A percentile compares a stretch with the other conserved stretches of the same genome.
Conservation (phyloP, 192 early-diverging fungal species). For the Spinellus fusiger region DNA sequence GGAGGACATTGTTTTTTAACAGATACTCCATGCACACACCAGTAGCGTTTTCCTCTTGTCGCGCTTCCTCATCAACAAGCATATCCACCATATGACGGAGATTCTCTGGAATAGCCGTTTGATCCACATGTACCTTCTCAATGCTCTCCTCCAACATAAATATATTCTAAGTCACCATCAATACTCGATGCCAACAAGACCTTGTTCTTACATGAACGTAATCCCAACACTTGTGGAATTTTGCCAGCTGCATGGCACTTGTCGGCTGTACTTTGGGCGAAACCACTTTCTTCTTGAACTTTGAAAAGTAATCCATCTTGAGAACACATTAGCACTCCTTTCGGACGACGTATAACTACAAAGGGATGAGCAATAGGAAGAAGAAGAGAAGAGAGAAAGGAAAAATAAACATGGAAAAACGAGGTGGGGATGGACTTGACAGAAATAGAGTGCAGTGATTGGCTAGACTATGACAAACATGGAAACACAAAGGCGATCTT, state of each 20-base stretch:
- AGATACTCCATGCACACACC: conserved; percentile 90
- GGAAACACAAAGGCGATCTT: no score
- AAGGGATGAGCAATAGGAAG: neutral
- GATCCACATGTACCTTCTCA: conserved; percentile 40
- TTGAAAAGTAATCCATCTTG: conserved; percentile 61
- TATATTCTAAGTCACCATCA: conserved; percentile 18
- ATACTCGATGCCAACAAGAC: neutral
- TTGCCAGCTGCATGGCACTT: conserved; percentile 54
- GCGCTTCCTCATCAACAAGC: conserved; percentile 80
- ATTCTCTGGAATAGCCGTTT: conserved; percentile 71
- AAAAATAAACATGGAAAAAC: no score
- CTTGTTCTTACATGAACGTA: conserved; percentile 42
- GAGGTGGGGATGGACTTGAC: no score
- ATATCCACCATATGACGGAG: conserved; percentile 83
- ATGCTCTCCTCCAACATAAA: conserved; percentile 25
- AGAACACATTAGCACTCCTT: neutral
- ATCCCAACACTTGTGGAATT: conserved; percentile 71
- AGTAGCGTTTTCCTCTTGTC: conserved; percentile 62
- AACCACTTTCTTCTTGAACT: conserved; percentile 58
- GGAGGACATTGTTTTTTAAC: conserved; percentile 77
- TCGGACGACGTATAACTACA: neutral
- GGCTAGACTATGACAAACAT: no score
- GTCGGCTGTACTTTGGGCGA: conserved; percentile 54
- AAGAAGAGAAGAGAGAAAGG: neutral
- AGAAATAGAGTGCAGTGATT: no score